These are phyloP conservation scores for Keithomyces neogunnii DNA, from an alignment of 2,329 filamentous ascomycete genomes.

Conservation along the genomic window DNA sequence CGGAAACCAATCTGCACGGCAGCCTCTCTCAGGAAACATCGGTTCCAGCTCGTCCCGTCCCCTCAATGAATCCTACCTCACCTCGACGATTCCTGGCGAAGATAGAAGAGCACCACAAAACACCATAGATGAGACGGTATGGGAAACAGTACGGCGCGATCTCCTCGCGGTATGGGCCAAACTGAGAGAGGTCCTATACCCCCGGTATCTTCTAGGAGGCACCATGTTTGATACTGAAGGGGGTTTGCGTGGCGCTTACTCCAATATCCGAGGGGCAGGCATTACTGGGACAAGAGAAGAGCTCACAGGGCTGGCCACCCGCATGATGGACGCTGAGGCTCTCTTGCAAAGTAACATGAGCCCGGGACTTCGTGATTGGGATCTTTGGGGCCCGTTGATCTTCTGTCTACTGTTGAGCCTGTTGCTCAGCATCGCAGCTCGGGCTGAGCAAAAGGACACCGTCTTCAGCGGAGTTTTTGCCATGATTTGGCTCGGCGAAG, in stretches of 20 bases:
- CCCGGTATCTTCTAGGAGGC: constrained; percentile 78
- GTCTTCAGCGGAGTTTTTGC: constrained; percentile 97
- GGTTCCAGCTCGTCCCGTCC: constrained; percentile 46
- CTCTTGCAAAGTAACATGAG: constrained; percentile 67
- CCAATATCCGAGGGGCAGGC: constrained; percentile 50
- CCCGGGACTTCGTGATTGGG: constrained; percentile 89
- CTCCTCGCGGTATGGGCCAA: constrained; percentile 93
- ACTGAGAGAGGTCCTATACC: constrained; percentile 94
- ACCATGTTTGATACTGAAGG: constrained; percentile 51
- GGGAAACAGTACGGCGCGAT: constrained; percentile 92
- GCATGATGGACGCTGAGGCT: constrained; percentile 55
- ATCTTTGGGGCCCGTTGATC: constrained; percentile 92
- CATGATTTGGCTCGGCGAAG: constrained; percentile 94
- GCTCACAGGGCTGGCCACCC: constrained; percentile 50
- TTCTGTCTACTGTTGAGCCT: constrained; percentile 87
- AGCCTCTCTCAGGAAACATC: constrained; percentile 80
- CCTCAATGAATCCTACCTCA: constrained; percentile 74
- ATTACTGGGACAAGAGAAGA: constrained; percentile 53
- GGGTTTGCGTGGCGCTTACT: constrained; percentile 52
- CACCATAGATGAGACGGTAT: constrained; percentile 95
- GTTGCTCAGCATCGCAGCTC: constrained; percentile 75
- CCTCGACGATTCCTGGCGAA: constrained; percentile 83
- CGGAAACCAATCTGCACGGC: constrained; percentile 57
- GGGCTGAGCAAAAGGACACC: constrained; percentile 70
- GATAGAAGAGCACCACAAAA: constrained; percentile 83